phyloP scores from a whole-genome alignment of 192 early-diverging fungal species.

The Chytriomyces sp. region DNA sequence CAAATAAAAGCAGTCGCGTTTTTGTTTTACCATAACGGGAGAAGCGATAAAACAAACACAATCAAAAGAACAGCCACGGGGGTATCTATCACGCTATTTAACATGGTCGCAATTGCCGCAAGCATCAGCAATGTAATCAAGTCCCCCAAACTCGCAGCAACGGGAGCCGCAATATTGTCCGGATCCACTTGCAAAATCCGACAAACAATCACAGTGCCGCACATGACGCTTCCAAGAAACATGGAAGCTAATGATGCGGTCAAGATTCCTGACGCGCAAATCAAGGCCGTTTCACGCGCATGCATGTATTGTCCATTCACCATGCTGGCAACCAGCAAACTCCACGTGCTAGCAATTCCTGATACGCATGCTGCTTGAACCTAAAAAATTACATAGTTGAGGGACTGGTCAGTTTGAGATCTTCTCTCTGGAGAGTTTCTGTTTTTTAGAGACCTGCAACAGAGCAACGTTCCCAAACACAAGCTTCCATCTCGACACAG shows the following conservation, averaged over 20 bases:
- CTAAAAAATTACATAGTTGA: background rate
- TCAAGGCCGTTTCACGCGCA: slow-evolving; percentile 56
- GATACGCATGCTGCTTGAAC: slow-evolving; percentile 69
- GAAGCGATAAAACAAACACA: slow-evolving; percentile 50
- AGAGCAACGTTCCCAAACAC: slow-evolving; percentile 77
- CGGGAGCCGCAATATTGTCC: slow-evolving; percentile 80
- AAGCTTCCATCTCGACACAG: slow-evolving; percentile 54
- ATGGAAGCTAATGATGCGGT: slow-evolving; percentile 63
- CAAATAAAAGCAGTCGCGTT: background rate
- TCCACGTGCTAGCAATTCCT: slow-evolving; percentile 72
- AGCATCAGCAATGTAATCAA: slow-evolving; percentile 72
- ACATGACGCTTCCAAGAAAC: slow-evolving; percentile 75
- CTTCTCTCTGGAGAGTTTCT: no score
- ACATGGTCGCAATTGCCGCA: slow-evolving; percentile 55
- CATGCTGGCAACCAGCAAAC: slow-evolving; percentile 63
- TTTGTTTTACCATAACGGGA: slow-evolving; percentile 19
- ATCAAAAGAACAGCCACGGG: slow-evolving; percentile 44
- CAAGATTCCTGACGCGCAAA: slow-evolving; percentile 61
- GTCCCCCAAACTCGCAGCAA: slow-evolving; percentile 77
- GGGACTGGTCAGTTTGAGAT: no score
- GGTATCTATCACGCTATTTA: slow-evolving; percentile 58
- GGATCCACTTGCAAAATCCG: slow-evolving; percentile 74
- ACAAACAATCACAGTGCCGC: slow-evolving; percentile 68
- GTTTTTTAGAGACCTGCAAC: slow-evolving; percentile 59
- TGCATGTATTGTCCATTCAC: slow-evolving; percentile 47